Percentiles rank a stretch among this genome's conserved stretches.
Conservation (phyloP, 768 basidiomycete species). For the Lyophyllum shimeji region DNA sequence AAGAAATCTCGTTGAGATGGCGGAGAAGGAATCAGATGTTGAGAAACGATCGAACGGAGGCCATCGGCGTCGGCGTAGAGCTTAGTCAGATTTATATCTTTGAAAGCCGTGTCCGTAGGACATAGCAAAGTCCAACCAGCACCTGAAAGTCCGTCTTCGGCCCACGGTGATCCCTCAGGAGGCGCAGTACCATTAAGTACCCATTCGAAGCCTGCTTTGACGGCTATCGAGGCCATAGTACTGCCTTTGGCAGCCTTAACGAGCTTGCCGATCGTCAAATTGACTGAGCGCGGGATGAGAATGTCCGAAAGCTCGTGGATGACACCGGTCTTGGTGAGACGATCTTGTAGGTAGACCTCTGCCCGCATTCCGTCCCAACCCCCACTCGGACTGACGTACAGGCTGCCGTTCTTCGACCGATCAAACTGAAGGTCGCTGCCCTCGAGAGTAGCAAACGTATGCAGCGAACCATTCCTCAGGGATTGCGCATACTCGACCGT, state of each 20-base stretch:
- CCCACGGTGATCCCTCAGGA: conserved; percentile 70
- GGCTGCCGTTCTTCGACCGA: conserved; percentile 48
- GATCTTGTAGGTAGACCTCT: conserved; percentile 56
- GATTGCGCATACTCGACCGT: conserved; percentile 70
- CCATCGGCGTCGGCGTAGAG: conserved; percentile 56
- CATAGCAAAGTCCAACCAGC: conserved; percentile 87
- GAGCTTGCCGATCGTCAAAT: conserved; percentile 87
- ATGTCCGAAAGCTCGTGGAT: conserved; percentile 87
- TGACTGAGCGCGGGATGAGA: conserved; percentile 83
- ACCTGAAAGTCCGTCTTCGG: conserved; percentile 43
- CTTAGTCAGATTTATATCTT: conserved; percentile 76
- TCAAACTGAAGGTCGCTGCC: conserved; percentile 80
- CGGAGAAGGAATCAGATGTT: conserved; percentile 69
- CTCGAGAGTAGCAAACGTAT: conserved; percentile 79
- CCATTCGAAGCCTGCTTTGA: conserved; percentile 89
- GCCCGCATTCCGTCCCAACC: conserved; percentile 76
- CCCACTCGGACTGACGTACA: conserved; percentile 64
- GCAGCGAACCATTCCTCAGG: conserved; percentile 62
- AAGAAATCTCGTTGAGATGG: conserved; percentile 20
- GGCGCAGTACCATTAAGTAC: conserved; percentile 82
- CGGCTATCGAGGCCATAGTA: conserved; percentile 84
- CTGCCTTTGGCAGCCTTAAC: conserved; percentile 84
- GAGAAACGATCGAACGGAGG: conserved; percentile 63
- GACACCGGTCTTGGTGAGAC: conserved; percentile 86
- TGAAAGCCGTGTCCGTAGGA: conserved; percentile 92